phyloP scores from a whole-genome alignment of 1,284 basidiomycete genomes.

The Thecaphora frezii region DNA sequence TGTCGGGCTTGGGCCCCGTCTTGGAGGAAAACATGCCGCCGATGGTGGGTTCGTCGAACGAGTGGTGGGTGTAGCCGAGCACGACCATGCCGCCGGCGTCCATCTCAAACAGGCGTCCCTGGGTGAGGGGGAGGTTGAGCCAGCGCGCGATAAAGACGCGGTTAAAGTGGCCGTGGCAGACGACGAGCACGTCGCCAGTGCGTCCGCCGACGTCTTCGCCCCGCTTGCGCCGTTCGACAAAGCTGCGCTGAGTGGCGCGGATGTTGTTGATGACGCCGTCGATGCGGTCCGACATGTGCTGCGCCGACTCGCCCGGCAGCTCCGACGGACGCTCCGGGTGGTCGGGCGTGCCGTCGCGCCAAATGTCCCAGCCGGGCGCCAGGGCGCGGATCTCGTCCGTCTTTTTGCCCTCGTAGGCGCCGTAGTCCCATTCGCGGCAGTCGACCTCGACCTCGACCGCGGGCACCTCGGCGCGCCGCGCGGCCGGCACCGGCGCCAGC shows the following conservation, averaged over 20 bases:
- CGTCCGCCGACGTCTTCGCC: constrained; percentile 32
- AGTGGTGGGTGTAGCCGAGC: constrained; percentile 52
- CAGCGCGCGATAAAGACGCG: constrained; percentile 54
- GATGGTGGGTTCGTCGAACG: constrained; percentile 51
- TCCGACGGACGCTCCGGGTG: constrained; percentile 33
- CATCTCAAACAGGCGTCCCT: constrained; percentile 51
- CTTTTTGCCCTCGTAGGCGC: constrained; percentile 55
- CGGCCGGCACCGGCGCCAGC: constrained; percentile 34
- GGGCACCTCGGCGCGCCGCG: constrained; percentile 24
- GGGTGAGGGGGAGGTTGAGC: constrained; percentile 42
- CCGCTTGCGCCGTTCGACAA: constrained; percentile 36
- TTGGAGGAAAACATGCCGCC: constrained; percentile 52
- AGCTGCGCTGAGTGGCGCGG: constrained; percentile 38
- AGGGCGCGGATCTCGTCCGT: constrained; percentile 44
- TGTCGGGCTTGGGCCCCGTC: constrained; percentile 34
- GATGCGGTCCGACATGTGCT: constrained; percentile 49
- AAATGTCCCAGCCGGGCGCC: constrained; percentile 54
- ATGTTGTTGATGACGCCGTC: constrained; percentile 51
- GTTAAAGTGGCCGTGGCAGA: constrained; percentile 56
- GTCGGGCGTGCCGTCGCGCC: constrained; percentile 51
- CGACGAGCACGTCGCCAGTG: constrained; percentile 49
- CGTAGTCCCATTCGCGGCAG: constrained; percentile 58
- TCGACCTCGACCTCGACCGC: constrained; percentile 37
- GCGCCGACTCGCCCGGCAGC: constrained; percentile 49
- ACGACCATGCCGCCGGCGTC: constrained; percentile 55